These are phyloP conservation scores for Entomortierella lignicola DNA, from an alignment of 192 early-diverging fungal genomes.

Conservation along the genomic window DNA sequence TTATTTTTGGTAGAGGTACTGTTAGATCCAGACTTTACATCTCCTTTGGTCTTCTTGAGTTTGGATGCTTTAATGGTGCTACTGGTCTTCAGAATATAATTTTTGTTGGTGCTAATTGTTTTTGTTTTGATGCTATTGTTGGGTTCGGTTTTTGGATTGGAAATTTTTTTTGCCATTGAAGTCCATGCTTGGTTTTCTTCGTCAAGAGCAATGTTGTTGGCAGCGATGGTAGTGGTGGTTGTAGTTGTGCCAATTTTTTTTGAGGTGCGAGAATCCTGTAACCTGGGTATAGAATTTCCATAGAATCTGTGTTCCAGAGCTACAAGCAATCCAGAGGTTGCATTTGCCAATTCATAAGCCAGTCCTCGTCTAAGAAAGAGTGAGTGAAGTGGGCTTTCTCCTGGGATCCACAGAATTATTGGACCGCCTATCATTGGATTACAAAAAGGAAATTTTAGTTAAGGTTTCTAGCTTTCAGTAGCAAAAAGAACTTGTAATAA, in stretches of 20 bases:
- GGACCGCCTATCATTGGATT: slow-evolving; percentile 20
- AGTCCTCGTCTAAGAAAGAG: slow-evolving; percentile 33
- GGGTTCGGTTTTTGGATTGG: no score
- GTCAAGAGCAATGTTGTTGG: no score
- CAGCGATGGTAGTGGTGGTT: no score
- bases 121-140: neutral
- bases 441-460: neutral
- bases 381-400: slow-evolving; percentile 37
- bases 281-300: slow-evolving; percentile 64
- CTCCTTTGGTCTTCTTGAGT: neutral
- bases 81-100: no score
- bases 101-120: neutral
- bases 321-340: slow-evolving; percentile 67
- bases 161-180: no score
- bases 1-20: no score
- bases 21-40: neutral
- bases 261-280: slow-evolving; percentile 4
- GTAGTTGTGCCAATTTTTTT: neutral
- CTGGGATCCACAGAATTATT: slow-evolving; percentile 41
- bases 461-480: neutral
- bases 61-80: no score
- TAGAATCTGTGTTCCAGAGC: slow-evolving; percentile 78
- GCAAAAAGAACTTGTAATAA: no score
- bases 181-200: no score
- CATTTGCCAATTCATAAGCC: slow-evolving; percentile 63